Evolutionary conservation across 257 asterid species (phyloP).

Genomic region (Eustoma russellianum): DNA sequence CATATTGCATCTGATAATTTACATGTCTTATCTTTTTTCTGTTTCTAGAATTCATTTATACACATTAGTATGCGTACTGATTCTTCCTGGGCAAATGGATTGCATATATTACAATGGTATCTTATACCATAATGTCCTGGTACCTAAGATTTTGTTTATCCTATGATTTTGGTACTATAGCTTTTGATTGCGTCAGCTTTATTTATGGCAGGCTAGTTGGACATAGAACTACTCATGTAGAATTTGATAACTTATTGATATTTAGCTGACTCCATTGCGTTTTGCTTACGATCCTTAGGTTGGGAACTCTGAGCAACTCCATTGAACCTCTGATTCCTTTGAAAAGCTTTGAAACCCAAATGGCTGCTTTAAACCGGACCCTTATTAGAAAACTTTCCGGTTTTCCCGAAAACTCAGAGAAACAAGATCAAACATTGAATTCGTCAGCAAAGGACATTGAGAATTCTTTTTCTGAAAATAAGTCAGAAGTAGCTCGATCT

Average conservation of each 20-base stretch:
- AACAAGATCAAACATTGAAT: slow-evolving; percentile 53
- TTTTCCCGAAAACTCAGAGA: slow-evolving; percentile 32
- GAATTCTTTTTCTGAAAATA: slow-evolving; percentile 46
- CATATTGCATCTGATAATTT: background rate
- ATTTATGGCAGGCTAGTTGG: too few relatives aligned
- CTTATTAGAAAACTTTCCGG: slow-evolving; percentile 27
- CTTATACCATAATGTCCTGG: too few relatives aligned
- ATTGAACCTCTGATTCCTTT: slow-evolving; percentile 33
- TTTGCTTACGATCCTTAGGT: too few relatives aligned
- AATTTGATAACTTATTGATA: too few relatives aligned
- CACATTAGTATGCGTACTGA: background rate
- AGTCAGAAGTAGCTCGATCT: slow-evolving; percentile 28
- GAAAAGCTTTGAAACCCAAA: slow-evolving; percentile 27
- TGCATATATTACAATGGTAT: too few relatives aligned
- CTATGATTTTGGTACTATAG: too few relatives aligned
- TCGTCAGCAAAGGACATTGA: slow-evolving; percentile 40
- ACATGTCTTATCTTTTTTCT: background rate
- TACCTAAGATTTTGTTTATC: too few relatives aligned
- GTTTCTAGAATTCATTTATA: background rate
- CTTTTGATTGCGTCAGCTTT: too few relatives aligned
- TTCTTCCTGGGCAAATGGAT: too few relatives aligned
- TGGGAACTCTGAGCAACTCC: slow-evolving; percentile 41
- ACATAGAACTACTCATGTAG: too few relatives aligned
- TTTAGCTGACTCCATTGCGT: too few relatives aligned
- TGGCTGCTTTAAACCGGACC: slow-evolving; percentile 25